Percentiles rank a stretch among this genome's conserved stretches.
These are phyloP conservation scores for Nannizziopsis arthrosporioides DNA, from an alignment of 2,329 filamentous ascomycete genomes.

Conservation along the genomic window DNA sequence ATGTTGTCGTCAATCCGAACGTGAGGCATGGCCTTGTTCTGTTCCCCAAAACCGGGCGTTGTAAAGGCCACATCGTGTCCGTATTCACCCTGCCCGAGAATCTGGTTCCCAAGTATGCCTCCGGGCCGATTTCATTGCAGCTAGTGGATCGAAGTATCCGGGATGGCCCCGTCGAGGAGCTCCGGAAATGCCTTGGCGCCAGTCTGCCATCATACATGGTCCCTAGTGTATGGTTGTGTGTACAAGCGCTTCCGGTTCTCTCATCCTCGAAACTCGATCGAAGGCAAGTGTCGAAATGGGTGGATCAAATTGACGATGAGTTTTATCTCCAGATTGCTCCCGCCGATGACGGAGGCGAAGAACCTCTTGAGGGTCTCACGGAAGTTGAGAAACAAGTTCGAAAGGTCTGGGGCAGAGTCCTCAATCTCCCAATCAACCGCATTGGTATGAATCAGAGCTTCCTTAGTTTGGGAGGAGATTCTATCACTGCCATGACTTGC, in stretches of 20 bases:
- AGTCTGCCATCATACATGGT: conserved; percentile 39
- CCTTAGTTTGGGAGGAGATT: conserved; percentile 38
- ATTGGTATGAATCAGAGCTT: conserved; percentile 32
- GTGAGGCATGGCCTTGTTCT: conserved; percentile 29
- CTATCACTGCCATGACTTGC: conserved; percentile 42
- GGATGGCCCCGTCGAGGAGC: conserved; percentile 17
- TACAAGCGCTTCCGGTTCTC: conserved; percentile 35
- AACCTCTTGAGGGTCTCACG: conserved; percentile 12
- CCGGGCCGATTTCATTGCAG: conserved; percentile 17
- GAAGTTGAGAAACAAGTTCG: conserved; percentile 24
- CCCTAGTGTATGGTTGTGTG: conserved; percentile 36
- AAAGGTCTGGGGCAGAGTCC: conserved; percentile 29
- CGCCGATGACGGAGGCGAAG: not conserved
- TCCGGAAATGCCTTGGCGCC: conserved; percentile 22
- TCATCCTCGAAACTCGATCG: conserved; percentile 38
- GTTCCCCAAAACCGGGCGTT: conserved; percentile 27
- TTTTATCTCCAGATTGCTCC: conserved; percentile 17
- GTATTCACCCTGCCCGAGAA: conserved; percentile 23
- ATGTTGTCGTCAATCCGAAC: conserved; percentile 21
- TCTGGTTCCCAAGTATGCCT: not conserved
- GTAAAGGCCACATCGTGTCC: conserved; percentile 24
- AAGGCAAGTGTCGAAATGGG: conserved; percentile 29
- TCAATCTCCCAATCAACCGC: conserved; percentile 27
- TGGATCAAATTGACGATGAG: conserved; percentile 23
- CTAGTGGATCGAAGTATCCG: conserved; percentile 19